Conservation (phyloP, 2,329 filamentous ascomycete genomes). For the Graphiopsis chlorocephala region DNA sequence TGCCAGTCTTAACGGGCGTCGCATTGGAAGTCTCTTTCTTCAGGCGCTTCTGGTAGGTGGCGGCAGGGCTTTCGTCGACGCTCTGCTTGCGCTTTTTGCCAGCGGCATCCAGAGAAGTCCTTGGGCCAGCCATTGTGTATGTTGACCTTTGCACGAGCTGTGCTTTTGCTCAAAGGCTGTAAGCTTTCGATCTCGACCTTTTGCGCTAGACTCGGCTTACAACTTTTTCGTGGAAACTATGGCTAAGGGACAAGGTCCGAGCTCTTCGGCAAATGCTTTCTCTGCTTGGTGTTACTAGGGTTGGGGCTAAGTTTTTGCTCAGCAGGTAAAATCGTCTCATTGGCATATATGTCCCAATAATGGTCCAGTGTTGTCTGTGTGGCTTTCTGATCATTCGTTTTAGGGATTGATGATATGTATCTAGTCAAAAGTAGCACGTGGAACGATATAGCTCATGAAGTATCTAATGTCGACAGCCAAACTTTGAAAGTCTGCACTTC, state of each 20-base stretch:
- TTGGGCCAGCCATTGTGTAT: slow-evolving; percentile 4
- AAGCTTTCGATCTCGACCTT: background rate
- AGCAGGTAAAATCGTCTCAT: background rate
- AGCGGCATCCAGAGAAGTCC: slow-evolving; percentile 7
- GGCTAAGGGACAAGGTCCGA: background rate
- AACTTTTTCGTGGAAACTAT: slow-evolving; percentile 1
- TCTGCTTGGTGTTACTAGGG: background rate
- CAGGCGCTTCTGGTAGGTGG: slow-evolving; percentile 14
- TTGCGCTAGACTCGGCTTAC: background rate
- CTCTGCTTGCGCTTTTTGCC: slow-evolving; percentile 16
- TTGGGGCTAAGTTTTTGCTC: background rate
- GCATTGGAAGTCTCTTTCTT: slow-evolving; percentile 11
- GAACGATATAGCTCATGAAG: background rate
- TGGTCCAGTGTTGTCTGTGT: background rate
- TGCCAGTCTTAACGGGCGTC: slow-evolving; percentile 5
- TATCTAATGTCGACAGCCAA: background rate
- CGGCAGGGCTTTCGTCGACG: slow-evolving; percentile 14
- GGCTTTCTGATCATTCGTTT: background rate
- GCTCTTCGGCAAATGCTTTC: background rate
- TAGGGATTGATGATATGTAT: background rate
- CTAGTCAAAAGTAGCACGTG: background rate
- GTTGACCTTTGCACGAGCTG: background rate
- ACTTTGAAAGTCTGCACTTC: background rate
- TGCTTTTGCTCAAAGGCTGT: background rate
- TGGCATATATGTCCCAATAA: background rate